Evolutionary conservation across 2,329 filamentous ascomycete species (phyloP), one percentile per base, ranked within the genome.

Genomic region (Aspergillus oerlinghausenensis): DNA sequence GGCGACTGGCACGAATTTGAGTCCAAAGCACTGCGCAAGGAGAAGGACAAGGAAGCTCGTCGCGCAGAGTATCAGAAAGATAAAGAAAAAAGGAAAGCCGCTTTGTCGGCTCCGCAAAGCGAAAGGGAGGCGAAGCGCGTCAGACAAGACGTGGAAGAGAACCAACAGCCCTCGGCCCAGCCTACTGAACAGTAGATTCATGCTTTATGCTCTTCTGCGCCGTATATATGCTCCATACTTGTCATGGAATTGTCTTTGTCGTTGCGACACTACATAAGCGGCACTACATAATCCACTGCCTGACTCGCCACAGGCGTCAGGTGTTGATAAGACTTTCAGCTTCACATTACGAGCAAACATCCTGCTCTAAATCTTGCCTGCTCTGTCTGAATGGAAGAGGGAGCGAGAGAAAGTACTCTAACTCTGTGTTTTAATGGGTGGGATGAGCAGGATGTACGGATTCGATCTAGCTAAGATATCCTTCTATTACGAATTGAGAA

Each of bases 1-100:
- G 94, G 94, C 23, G 94, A 99, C 67, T 99, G 94, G 94, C 94
- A 99, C 70, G 94, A 99, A 71, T 96, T 97, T 67, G 94, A 99
- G 77, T 96, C 91, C 55, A 99, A 99, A 77, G 92, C 92, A 17
- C 80, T 96, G 26, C 83, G 94, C 32, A 94, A 94, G 65, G 92
- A 97, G 73, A 93, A 92, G 55, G 84, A 87, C 58, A 80, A 82
- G 60, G 84, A 86, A 65, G 79, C 78, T 19, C 73, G 82, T 53
- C 75, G 77, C 49, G 75, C 68, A 55, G 76, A 78, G 57, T 70
- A 75, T 32, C 73, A 75, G 59, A 76, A 76, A 61, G 76, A 79
- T 56, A 77, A 76, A 61, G 80, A 81, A 62, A 81, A 80, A 60
- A 74, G 79, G 51, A 80, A 78, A 63, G 74, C 73, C 10, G 73